Evolutionary conservation across 164 flowering plant species (phyloP).

Genomic region (Dillenia suffruticosa): DNA sequence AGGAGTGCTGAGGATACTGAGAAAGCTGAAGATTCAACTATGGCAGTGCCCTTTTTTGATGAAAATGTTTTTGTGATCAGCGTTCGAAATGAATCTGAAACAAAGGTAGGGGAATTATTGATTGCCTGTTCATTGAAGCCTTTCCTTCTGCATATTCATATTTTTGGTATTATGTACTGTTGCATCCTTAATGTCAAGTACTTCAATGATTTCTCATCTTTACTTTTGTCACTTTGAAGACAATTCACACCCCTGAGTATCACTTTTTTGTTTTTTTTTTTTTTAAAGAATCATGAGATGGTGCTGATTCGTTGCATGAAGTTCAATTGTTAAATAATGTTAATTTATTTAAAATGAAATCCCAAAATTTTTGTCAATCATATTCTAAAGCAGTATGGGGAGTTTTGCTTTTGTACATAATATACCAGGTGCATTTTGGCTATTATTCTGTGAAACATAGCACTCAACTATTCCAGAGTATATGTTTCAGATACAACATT

Average conservation of each 20-base stretch:
- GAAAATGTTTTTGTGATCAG: slow-evolving; percentile 41
- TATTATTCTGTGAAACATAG: too few species aligned
- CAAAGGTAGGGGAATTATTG: slow-evolving; percentile 15
- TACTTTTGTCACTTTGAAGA: neutral
- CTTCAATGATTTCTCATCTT: neutral
- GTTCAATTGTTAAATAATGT: too few species aligned
- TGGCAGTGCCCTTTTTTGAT: slow-evolving; percentile 40
- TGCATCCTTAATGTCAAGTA: neutral
- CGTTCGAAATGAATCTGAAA: slow-evolving; percentile 20
- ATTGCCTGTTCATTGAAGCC: neutral
- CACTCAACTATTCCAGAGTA: too few species aligned
- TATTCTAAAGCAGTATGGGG: too few species aligned
- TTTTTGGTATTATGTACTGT: neutral
- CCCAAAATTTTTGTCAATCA: too few species aligned
- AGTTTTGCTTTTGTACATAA: too few species aligned
- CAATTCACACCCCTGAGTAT: neutral
- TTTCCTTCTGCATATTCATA: neutral
- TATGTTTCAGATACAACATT: too few species aligned
- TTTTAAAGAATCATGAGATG: too few species aligned
- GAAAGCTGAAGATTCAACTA: slow-evolving; percentile 33
- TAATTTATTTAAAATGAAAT: too few species aligned
- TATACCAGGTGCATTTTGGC: too few species aligned
- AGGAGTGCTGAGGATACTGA: slow-evolving; percentile 43
- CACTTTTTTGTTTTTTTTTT: too few species aligned
- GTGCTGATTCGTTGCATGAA: too few species aligned